Evolutionary conservation across 495 filamentous ascomycete species (phyloP), one percentile per base, ranked within the genome.

Genomic region (Sabuloglossum arenarium): DNA sequence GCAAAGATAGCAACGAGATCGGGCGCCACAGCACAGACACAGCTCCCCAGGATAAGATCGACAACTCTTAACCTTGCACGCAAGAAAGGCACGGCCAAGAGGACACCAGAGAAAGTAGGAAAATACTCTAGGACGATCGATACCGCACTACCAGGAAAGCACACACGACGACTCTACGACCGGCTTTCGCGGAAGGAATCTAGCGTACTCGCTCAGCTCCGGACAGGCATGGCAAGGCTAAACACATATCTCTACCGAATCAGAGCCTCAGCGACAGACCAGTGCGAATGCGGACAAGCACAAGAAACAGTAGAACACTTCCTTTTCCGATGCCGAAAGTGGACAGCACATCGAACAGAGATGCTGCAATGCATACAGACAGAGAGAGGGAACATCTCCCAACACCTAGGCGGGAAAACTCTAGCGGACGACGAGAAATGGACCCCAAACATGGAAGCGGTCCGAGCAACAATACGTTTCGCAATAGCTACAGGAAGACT

Each of bases 401-500:
- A 63, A 56, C 65, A 63, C 61, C 56, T 67, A 55, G 64, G 61
- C 25, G 64, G 62, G 34, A 65, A 65, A 53, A 60, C 62, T 37
- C 61, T 53, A 53, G 64, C 61, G 6, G 61, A 69, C 60, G 31
- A 61, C 58, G 57, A 67, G 52, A 54, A 64, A 21, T 70, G 60
- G 64, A 63, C 59, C 19, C 65, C 63, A 57, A 64, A 69, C 43
- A 60, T 64, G 60, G 59, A 61, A 50, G 66, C 64, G 51, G 69
- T 69, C 56, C 61, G 60, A 25, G 66, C 60, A 57, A 64, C 64
- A 57, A 65, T 70, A 63, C 61, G 61, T 47, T 67, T 64, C 54
- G 62, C 66, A 21, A 67, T 70, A 55, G 57, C 63, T 27, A 71
- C 64, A 37, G 65, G 65, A 57, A 64, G 66, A 61, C 64, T 70